phyloP scores from a whole-genome alignment of 306 rosid genomes.

The Vigna trinervia region DNA sequence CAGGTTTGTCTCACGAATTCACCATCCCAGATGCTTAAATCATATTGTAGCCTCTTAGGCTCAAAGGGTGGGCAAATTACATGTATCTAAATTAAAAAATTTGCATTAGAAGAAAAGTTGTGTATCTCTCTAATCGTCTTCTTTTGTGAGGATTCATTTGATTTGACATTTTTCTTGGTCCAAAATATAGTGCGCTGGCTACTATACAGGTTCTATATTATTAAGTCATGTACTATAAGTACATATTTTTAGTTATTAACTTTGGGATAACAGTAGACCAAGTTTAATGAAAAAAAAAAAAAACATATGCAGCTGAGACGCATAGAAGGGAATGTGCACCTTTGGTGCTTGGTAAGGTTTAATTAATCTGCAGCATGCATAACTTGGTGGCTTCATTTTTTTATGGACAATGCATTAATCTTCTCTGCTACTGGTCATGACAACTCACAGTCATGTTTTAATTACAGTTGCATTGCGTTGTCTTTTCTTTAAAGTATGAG shows the following conservation, averaged over 20 bases:
- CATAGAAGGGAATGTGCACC: slow-evolving; percentile 17
- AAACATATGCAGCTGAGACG: background rate
- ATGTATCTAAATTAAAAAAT: background rate
- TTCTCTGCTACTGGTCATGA: slow-evolving; percentile 39
- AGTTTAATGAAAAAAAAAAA: background rate
- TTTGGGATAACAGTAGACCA: no score
- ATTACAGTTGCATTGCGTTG: slow-evolving; percentile 43
- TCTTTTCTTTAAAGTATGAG: slow-evolving; percentile 54
- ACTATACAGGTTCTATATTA: slow-evolving; percentile 17
- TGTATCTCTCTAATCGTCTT: background rate
- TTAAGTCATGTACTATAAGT: background rate
- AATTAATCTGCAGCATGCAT: slow-evolving; percentile 26
- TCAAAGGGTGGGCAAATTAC: background rate
- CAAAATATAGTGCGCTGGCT: slow-evolving; percentile 25
- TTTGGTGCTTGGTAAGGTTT: slow-evolving; percentile 14
- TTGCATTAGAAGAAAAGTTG: background rate
- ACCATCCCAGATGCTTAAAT: background rate
- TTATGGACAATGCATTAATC: slow-evolving; percentile 37
- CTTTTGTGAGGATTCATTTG: background rate
- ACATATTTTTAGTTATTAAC: no score
- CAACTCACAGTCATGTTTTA: slow-evolving; percentile 51
- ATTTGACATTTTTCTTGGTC: slow-evolving; percentile 37
- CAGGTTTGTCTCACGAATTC: background rate
- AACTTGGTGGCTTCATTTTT: slow-evolving; percentile 11
- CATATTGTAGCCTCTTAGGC: background rate